A percentile compares a stretch with the other conserved stretches of the same genome.
Conservation (phyloP, 352 stramenopile genomes). For the Pythium brachiatum region DNA sequence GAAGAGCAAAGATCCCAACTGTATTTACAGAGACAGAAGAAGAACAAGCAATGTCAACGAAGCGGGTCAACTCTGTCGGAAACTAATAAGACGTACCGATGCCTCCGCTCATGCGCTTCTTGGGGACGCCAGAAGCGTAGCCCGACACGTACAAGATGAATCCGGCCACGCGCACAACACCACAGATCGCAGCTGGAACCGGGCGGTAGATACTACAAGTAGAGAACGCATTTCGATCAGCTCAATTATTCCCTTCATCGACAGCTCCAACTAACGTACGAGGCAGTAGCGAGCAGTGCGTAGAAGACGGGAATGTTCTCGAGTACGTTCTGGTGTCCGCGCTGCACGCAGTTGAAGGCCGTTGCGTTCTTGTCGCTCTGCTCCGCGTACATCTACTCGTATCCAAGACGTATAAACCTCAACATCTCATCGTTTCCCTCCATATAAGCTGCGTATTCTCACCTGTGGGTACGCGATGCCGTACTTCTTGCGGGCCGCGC, state of each 20-base stretch:
- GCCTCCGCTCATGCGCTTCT: constrained; percentile 47
- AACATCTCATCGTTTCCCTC: background rate
- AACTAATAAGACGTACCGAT: constrained; percentile 42
- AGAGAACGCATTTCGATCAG: background rate
- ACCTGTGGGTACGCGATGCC: constrained; percentile 48
- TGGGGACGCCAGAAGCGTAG: constrained; percentile 57
- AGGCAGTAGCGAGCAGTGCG: constrained; percentile 44
- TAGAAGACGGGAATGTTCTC: constrained; percentile 84
- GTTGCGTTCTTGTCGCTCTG: constrained; percentile 86
- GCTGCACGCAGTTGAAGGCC: constrained; percentile 91
- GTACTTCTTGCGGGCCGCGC: constrained; percentile 62
- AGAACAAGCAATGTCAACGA: too few species aligned
- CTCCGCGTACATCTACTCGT: constrained; percentile 81
- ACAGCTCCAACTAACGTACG: constrained; percentile 31
- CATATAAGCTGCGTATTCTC: too few species aligned
- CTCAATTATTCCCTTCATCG: too few species aligned
- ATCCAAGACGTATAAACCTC: background rate
- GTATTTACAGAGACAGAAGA: too few species aligned
- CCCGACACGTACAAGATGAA: constrained; percentile 70
- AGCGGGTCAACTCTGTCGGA: too few species aligned
- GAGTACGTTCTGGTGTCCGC: constrained; percentile 90
- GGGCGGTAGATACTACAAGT: constrained; percentile 52
- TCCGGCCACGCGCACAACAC: constrained; percentile 44
- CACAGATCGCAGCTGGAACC: constrained; percentile 48
- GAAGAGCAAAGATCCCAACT: constrained; percentile 32